Percentiles rank a stretch among this genome's conserved stretches.
Evolutionary conservation across 164 flowering plant genomes (phyloP).

Genomic region (Chimonanthus praecox): DNA sequence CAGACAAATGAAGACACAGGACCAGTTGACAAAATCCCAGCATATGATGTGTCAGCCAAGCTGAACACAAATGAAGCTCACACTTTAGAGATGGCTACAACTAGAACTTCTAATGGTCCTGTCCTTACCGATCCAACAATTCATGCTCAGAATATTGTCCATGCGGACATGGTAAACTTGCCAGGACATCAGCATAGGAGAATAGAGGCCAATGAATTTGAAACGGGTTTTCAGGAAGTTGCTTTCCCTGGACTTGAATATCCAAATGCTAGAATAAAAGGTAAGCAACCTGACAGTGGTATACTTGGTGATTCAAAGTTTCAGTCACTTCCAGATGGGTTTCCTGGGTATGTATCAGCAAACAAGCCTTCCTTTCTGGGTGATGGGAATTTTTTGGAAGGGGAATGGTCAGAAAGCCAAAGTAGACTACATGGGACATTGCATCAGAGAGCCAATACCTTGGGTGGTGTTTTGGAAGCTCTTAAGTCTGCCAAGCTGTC

Average conservation of each 20-base stretch:
- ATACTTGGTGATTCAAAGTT: neutral
- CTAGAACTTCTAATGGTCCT: slow-evolving; percentile 14
- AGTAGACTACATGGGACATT: slow-evolving; percentile 24
- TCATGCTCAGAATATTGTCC: neutral
- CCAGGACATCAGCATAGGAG: slow-evolving; percentile 17
- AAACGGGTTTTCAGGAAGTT: slow-evolving; percentile 19
- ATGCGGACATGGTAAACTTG: slow-evolving; percentile 9
- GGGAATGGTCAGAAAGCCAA: slow-evolving; percentile 19
- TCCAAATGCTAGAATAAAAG: slow-evolving; percentile 11
- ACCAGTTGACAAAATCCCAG: slow-evolving; percentile 8
- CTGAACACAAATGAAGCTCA: slow-evolving; percentile 13
- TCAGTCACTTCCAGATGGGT: slow-evolving; percentile 11
- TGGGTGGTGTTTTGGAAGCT: slow-evolving; percentile 49
- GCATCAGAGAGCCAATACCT: slow-evolving; percentile 19
- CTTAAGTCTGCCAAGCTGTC: slow-evolving; percentile 62
- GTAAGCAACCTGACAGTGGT: slow-evolving; percentile 16
- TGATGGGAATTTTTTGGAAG: slow-evolving; percentile 4
- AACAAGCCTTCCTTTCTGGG: slow-evolving; percentile 8
- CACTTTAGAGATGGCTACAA: slow-evolving; percentile 9
- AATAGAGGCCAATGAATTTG: slow-evolving; percentile 17
- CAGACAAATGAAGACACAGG: slow-evolving; percentile 22
- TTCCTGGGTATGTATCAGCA: neutral
- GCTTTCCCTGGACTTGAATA: slow-evolving; percentile 13
- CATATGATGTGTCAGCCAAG: slow-evolving; percentile 11
- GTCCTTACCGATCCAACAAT: slow-evolving; percentile 7